These are phyloP conservation scores for Verbena officinalis DNA, from an alignment of 257 asterid genomes.

Conservation along the genomic window DNA sequence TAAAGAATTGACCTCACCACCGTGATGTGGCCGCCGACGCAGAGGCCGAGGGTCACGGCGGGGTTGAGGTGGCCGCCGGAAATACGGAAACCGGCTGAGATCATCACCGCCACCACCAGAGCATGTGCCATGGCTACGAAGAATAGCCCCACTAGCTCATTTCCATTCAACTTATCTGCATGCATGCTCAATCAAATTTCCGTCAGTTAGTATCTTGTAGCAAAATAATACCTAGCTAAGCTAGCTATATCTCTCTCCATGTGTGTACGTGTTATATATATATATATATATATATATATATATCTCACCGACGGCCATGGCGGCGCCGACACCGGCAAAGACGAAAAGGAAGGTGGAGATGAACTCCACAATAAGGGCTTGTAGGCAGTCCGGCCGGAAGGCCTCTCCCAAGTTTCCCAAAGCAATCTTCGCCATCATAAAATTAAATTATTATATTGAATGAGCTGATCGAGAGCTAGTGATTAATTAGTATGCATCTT, in stretches of 20 bases:
- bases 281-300: not conserved
- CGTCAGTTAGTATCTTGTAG: no score
- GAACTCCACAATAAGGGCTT: slow-evolving; percentile 85
- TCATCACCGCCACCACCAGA: slow-evolving; percentile 80
- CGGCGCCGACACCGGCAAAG: slow-evolving; percentile 88
- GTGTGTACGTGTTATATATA: not conserved
- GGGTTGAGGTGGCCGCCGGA: slow-evolving; percentile 97
- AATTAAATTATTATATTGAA: not conserved
- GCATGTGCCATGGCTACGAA: slow-evolving; percentile 96
- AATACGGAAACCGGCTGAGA: slow-evolving; percentile 83
- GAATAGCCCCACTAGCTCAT: slow-evolving; percentile 71
- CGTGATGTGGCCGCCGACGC: slow-evolving; percentile 82
- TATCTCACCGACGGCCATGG: slow-evolving; percentile 77
- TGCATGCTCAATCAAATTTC: not conserved
- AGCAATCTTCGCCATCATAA: slow-evolving; percentile 69
- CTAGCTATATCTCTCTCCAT: not conserved
- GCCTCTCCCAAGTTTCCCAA: slow-evolving; percentile 71
- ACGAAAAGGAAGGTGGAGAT: slow-evolving; percentile 80
- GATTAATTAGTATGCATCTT: no score
- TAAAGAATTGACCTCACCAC: slow-evolving; percentile 72
- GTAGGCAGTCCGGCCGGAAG: slow-evolving; percentile 65
- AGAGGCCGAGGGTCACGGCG: slow-evolving; percentile 87
- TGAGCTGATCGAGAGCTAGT: no score
- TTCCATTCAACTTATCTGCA: slow-evolving; percentile 67
- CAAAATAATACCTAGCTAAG: no score